Conservation (phyloP, 768 basidiomycete genomes). For the Suillus occidentalis region DNA sequence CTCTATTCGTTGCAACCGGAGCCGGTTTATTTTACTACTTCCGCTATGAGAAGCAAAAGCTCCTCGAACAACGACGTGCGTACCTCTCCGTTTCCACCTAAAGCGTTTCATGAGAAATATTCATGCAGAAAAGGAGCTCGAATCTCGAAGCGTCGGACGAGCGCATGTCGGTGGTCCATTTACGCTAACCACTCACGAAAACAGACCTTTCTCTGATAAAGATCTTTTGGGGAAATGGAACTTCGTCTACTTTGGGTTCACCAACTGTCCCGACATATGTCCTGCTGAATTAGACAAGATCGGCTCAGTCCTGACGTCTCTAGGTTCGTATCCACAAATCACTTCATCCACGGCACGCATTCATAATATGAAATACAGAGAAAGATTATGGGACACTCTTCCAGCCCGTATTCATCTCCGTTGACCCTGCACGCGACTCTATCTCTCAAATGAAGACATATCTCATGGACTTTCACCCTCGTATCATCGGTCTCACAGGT, state of each 20-base stretch:
- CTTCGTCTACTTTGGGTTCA: conserved; percentile 97
- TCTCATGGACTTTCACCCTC: conserved; percentile 86
- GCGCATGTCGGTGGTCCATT: conserved; percentile 94
- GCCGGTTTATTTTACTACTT: conserved; percentile 87
- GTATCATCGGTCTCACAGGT: conserved; percentile 86
- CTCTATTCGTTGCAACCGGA: conserved; percentile 81
- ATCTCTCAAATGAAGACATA: conserved; percentile 60
- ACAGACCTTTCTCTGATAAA: conserved; percentile 74
- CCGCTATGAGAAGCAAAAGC: conserved; percentile 76
- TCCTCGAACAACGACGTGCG: conserved; percentile 76
- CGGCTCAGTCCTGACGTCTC: conserved; percentile 65
- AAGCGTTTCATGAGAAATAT: not conserved
- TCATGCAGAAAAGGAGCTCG: conserved; percentile 67
- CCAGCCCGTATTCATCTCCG: conserved; percentile 91
- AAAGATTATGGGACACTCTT: conserved; percentile 68
- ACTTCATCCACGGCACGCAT: not conserved
- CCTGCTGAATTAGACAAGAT: conserved; percentile 98
- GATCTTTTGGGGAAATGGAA: conserved; percentile 89
- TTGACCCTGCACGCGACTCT: conserved; percentile 92
- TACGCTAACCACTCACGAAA: conserved; percentile 63
- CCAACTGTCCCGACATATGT: conserved; percentile 99
- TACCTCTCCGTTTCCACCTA: not conserved
- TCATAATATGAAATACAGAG: conserved; percentile 44
- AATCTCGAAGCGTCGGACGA: conserved; percentile 73
- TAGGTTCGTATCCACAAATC: conserved; percentile 46